A percentile compares a stretch with the other conserved stretches of the same genome.
Conservation (phyloP, 148 eudicot species). For the Fallopia convolvulus region DNA sequence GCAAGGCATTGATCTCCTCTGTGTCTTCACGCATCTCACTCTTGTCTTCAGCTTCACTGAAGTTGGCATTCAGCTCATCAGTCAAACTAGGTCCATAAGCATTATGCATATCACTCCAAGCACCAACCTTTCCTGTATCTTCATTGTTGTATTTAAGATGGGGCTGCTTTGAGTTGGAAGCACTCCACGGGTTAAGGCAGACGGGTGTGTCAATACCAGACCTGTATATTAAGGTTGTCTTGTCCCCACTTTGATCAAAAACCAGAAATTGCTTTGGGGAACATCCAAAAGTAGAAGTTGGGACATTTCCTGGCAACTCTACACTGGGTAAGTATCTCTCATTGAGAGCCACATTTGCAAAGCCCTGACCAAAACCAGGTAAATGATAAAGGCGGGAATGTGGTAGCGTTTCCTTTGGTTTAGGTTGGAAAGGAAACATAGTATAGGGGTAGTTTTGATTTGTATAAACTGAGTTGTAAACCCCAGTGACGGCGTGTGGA, state of each 20-base stretch:
- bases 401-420: slow-evolving; percentile 29
- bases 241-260: slow-evolving; percentile 79
- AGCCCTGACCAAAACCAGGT: slow-evolving; percentile 43
- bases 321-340: slow-evolving; percentile 6
- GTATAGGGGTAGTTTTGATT: slow-evolving; percentile 21
- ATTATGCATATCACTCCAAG: neutral
- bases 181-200: slow-evolving; percentile 24
- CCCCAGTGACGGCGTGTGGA: slow-evolving; percentile 27
- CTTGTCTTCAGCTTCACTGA: slow-evolving; percentile 22
- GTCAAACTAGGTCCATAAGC: slow-evolving; percentile 28
- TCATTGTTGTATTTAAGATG: slow-evolving; percentile 6
- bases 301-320: slow-evolving; percentile 11
- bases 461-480: slow-evolving; percentile 24
- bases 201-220: slow-evolving; percentile 39
- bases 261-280: slow-evolving; percentile 69
- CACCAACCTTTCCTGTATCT: neutral
- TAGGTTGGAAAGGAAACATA: slow-evolving; percentile 24
- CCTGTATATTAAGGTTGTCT: slow-evolving; percentile 64
- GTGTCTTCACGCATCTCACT: slow-evolving; percentile 77
- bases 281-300: slow-evolving; percentile 17
- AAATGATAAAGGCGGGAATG: slow-evolving; percentile 44
- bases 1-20: slow-evolving; percentile 82
- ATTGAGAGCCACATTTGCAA: slow-evolving; percentile 15
- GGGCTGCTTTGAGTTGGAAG: slow-evolving; percentile 34
- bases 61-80: slow-evolving; percentile 30